Percentiles rank a stretch among this genome's conserved stretches.
phyloP scores from a whole-genome alignment of 805 yeast genomes.

The Candida montana region DNA sequence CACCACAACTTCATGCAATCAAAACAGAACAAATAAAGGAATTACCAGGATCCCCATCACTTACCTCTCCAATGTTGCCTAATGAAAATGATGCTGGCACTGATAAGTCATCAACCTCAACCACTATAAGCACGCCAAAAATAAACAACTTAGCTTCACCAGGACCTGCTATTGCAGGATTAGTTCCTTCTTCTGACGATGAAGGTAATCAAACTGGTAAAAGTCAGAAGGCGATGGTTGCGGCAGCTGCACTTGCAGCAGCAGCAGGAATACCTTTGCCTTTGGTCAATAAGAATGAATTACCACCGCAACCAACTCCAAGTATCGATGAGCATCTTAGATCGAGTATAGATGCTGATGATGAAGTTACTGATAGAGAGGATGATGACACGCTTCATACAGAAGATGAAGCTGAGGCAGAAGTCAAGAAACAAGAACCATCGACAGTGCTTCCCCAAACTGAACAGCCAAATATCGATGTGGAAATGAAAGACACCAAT shows the following conservation, averaged over 20 bases:
- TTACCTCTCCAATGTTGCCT: conserved; percentile 1
- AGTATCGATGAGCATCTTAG: conserved; percentile 15
- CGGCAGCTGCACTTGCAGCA: conserved; percentile 77
- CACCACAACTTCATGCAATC: conserved; percentile 15
- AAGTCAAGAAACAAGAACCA: conserved; percentile 1
- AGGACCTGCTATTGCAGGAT: conserved; percentile 42
- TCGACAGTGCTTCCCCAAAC: background rate
- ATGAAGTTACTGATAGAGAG: background rate
- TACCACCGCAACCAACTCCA: background rate
- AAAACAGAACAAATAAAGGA: conserved; percentile 8
- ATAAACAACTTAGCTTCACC: conserved; percentile 32
- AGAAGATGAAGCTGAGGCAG: conserved; percentile 1
- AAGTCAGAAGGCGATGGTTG: conserved; percentile 57
- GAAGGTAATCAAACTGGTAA: conserved; percentile 14
- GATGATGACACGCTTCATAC: background rate
- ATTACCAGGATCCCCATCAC: conserved; percentile 18
- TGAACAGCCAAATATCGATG: conserved; percentile 8
- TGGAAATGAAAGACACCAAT: conserved; percentile 7
- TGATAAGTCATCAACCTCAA: conserved; percentile 3
- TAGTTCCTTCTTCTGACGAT: conserved; percentile 22
- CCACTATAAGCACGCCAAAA: conserved; percentile 10
- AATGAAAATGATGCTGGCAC: background rate
- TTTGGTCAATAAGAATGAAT: conserved; percentile 17
- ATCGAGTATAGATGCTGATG: background rate
- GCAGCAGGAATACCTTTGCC: conserved; percentile 78